phyloP scores from a whole-genome alignment of 2,329 filamentous ascomycete species.

The Monosporascus cannonballus region DNA sequence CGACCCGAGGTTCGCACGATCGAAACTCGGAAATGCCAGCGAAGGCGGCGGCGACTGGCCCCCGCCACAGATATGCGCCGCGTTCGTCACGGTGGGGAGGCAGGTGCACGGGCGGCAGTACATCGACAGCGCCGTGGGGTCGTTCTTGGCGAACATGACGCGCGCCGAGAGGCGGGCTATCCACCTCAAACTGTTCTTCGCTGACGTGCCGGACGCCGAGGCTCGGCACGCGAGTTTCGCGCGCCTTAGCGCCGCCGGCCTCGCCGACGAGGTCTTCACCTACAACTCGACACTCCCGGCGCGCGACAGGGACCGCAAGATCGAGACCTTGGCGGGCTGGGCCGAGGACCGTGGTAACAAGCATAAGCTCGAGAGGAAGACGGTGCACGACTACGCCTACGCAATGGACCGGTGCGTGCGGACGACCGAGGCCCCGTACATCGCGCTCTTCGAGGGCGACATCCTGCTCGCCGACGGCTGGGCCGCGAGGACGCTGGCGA shows the following conservation, averaged over 20 bases:
- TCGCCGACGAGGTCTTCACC: constrained; percentile 23
- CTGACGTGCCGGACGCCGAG: constrained; percentile 22
- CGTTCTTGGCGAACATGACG: constrained; percentile 25
- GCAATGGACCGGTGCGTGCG: constrained; percentile 19
- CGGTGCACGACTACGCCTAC: constrained; percentile 24
- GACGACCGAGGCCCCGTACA: constrained; percentile 24
- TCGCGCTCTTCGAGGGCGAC: constrained; percentile 25
- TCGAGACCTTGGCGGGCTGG: constrained; percentile 15
- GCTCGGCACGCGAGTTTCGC: constrained; percentile 20
- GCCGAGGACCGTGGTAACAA: constrained; percentile 13
- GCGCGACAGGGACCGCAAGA: constrained; percentile 11
- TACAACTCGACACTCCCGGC: constrained; percentile 16
- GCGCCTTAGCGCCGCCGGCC: constrained; percentile 9
- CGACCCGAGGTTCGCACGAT: constrained; percentile 8
- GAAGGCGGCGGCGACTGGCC: constrained; percentile 3
- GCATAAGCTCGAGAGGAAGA: constrained; percentile 21
- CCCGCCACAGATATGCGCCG: constrained; percentile 17
- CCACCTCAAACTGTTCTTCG: constrained; percentile 26
- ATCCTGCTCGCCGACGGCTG: constrained; percentile 26
- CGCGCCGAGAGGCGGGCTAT: constrained; percentile 18
- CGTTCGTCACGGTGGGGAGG: constrained; percentile 23
- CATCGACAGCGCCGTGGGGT: constrained; percentile 25
- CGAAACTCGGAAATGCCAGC: constrained; percentile 16
- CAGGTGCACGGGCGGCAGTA: constrained; percentile 23
- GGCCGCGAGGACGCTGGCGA: constrained; percentile 20